These are phyloP conservation scores for Aspergillus indologenus DNA, from an alignment of 495 filamentous ascomycete genomes.

Conservation along the genomic window DNA sequence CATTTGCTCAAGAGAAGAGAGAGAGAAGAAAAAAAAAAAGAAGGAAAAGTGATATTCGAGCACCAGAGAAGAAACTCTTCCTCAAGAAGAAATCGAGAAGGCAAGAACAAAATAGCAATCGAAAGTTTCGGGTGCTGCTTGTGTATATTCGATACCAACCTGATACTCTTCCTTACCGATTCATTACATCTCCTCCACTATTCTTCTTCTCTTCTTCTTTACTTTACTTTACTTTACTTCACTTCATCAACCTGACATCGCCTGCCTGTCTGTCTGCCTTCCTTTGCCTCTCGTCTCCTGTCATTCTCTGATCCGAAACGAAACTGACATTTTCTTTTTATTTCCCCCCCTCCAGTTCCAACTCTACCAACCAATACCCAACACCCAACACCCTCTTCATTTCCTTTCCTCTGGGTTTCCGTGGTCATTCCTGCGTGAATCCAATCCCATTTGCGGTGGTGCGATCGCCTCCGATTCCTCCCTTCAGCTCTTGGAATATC, in stretches of 20 bases:
- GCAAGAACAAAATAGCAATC: background rate
- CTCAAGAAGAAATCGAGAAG: no score
- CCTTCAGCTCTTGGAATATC: background rate
- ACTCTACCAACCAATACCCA: slow-evolving; percentile 3
- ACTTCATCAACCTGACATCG: background rate
- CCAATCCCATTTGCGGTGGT: background rate
- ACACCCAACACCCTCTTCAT: background rate
- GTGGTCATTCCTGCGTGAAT: background rate
- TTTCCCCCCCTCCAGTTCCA: background rate
- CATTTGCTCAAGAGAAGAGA: background rate
- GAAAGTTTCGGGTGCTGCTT: background rate
- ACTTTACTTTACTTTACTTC: background rate
- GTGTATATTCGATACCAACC: background rate
- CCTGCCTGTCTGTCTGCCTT: slow-evolving; percentile 10
- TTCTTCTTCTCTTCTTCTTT: background rate
- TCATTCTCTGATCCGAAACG: slow-evolving; percentile 3
- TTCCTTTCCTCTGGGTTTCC: slow-evolving; percentile 8
- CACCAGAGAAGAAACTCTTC: no score
- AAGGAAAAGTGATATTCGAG: no score
- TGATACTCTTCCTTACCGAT: background rate
- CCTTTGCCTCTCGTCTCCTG: slow-evolving; percentile 12
- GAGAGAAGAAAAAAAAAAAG: background rate
- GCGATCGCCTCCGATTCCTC: background rate
- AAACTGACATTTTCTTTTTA: slow-evolving; percentile 3
- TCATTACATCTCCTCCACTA: background rate